Base-by-base conservation (phyloP, 441 rosid genomes). In the Flueggea neowawraea region DNA sequence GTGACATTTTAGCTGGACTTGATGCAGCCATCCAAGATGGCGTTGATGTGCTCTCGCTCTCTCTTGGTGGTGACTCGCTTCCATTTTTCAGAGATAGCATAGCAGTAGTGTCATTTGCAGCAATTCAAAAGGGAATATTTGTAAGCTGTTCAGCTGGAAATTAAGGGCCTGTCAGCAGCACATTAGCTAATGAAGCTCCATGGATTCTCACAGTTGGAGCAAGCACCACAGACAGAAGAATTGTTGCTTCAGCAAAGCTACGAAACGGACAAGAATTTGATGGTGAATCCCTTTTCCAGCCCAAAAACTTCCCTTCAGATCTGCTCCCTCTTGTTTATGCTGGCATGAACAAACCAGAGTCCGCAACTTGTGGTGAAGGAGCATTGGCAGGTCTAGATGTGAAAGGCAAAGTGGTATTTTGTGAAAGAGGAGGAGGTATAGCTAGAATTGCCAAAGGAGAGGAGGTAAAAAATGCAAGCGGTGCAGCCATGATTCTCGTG, bases 181-280 rank as follows among this genome's bases (percentile, higher is more conserved):
- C 82, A 7, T 28, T 78, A 61, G 73, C 70, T 0, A 80, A 82
- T 28, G 78, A 86, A 58, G 88, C 84, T 31, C 88, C 86, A 0
- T 84, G 84, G 87, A 65, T 76, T 60, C 82, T 77, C 52, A 72
- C 83, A 2, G 83, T 80, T n/a, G 87, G 80, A 54, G 89, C 85
- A 53, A 80, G 77, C 76, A 77, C 82, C 51, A 43, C 69, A 15
- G 76, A 78, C 56, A 69, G 82, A 59, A 70, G 51, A 54, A 57
- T 82, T n/a, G 48, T 41, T 17, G 81, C 82, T 16, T 65, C 61
- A 15, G 79, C 74, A 51, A 76, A 66, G 72, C 76, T 82, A 6
- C 74, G 79, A 50, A 73, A 80, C 51, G 80, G 86, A 44, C 69
- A 64, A 63, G 76, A 72, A 58, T 36, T 62, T 12, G 67, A 62